Evolutionary conservation across 2,329 filamentous ascomycete genomes (phyloP), one percentile per base, ranked within the genome.

Genomic region (Phialophora macrospora): DNA sequence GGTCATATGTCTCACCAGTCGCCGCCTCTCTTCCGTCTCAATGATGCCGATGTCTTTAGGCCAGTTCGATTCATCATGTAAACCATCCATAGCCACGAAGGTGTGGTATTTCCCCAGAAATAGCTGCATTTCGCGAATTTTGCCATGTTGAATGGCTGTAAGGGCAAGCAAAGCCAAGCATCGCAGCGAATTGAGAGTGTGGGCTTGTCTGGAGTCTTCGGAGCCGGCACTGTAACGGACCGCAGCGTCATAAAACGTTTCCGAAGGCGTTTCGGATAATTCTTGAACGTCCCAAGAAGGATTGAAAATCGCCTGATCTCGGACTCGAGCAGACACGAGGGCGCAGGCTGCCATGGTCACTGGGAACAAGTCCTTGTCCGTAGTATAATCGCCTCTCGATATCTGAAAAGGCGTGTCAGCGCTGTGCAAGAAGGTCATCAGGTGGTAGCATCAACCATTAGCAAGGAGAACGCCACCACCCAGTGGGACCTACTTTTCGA

Each of bases 41-140:
- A 83, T 75, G 4, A 77, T 70, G 11, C 76, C 75, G 7, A 84
- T 75, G 12, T 77, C 74, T 4, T 75, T 74, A 0, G 83, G 83
- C 84, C 84, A 87, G 12, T 81, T 77, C 4, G 77, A 74, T 70
- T 87, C 84, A 69, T 86, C 83, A 68, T 85, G 82, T n/a, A 84
- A 77, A 2, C 77, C 75, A 64, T 83, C 77, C 71, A 84, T 81
- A 6, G 79, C 79, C 6, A 80, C 77, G 11, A 85, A 72, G 11
- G 80, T 83, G 69, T 82, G 79, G 68, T 85, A 86, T 41, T 77
- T 76, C 30, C 83, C 83, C 20, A 84, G 73, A 67, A 82, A 82
- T 62, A 82, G 76, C 38, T 85, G 82, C 79, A 86, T 82, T 2
- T 78, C 76, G 7, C 78, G 73, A 46, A 81, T 79, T 57, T 81